Evolutionary conservation across 371 early-diverging fungal genomes (phyloP).

Genomic region (Mucor sp.): DNA sequence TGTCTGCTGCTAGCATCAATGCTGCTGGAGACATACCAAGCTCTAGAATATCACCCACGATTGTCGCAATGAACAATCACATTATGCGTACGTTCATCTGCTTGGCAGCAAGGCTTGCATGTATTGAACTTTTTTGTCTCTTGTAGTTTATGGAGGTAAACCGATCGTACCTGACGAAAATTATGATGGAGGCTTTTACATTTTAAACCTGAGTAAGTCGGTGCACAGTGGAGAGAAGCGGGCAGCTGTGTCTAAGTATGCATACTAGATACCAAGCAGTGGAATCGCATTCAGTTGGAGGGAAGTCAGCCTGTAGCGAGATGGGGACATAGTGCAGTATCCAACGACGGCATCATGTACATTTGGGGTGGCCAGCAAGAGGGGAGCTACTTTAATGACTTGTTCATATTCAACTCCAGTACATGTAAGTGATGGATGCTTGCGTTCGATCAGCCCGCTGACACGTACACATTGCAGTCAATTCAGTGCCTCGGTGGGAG

Average conservation of each 20-base stretch:
- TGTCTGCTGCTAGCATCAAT: constrained; percentile 35
- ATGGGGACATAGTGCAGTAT: constrained; percentile 68
- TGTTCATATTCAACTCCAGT: constrained; percentile 68
- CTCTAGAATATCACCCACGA: constrained; percentile 34
- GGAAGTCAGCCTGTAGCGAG: constrained; percentile 65
- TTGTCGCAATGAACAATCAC: constrained; percentile 38
- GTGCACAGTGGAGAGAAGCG: background rate
- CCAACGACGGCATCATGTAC: constrained; percentile 67
- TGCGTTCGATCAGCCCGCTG: too few species aligned
- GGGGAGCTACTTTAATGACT: constrained; percentile 69
- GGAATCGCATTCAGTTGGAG: constrained; percentile 58
- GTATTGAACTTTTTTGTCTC: background rate
- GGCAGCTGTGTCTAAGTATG: background rate
- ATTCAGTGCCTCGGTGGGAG: constrained; percentile 57
- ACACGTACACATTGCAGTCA: constrained; percentile 13
- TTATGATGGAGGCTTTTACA: constrained; percentile 46
- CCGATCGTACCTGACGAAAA: constrained; percentile 38
- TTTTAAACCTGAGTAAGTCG: constrained; percentile 46
- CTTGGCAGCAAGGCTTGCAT: background rate
- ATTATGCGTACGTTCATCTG: constrained; percentile 33
- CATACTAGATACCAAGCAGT: constrained; percentile 43
- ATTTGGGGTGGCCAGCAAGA: constrained; percentile 76
- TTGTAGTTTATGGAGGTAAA: constrained; percentile 51
- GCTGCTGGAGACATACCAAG: constrained; percentile 43
- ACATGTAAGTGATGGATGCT: constrained; percentile 39